phyloP scores from a whole-genome alignment of 2,329 filamentous ascomycete species.

The Malbranchea cinnamomea region DNA sequence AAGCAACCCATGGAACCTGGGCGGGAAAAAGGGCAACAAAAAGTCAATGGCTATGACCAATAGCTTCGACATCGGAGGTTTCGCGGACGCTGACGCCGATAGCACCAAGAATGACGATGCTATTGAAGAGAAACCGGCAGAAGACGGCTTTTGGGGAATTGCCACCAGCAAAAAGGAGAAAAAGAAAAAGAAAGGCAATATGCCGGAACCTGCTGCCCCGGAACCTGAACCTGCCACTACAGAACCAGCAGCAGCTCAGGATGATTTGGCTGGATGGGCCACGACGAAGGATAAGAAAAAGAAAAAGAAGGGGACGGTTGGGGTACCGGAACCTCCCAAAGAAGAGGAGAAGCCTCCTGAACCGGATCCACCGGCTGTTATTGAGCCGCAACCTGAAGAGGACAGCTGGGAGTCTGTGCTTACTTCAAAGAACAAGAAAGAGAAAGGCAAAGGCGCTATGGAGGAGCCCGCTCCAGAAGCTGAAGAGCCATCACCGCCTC shows the following conservation, averaged over 20 bases:
- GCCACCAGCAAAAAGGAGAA: slow-evolving; percentile 38
- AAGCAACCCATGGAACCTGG: slow-evolving; percentile 27
- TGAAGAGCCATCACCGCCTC: too few relatives aligned
- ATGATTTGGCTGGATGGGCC: slow-evolving; percentile 23
- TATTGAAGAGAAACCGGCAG: slow-evolving; percentile 21
- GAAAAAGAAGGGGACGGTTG: slow-evolving; percentile 25
- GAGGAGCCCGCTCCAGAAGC: slow-evolving; percentile 3
- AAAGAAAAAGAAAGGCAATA: slow-evolving; percentile 25
- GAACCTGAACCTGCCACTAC: neutral
- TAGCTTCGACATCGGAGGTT: slow-evolving; percentile 30
- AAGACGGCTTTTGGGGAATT: slow-evolving; percentile 27
- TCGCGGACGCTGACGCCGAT: slow-evolving; percentile 30
- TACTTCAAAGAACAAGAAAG: slow-evolving; percentile 26
- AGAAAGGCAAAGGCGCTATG: slow-evolving; percentile 12
- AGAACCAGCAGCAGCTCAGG: slow-evolving; percentile 16
- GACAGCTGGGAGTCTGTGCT: slow-evolving; percentile 14
- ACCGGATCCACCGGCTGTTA: slow-evolving; percentile 11
- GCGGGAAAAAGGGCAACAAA: slow-evolving; percentile 23
- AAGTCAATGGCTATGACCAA: slow-evolving; percentile 13
- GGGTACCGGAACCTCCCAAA: slow-evolving; percentile 25
- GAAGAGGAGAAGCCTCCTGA: slow-evolving; percentile 35
- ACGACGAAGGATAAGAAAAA: too few relatives aligned
- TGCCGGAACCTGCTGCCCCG: neutral
- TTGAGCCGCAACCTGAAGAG: slow-evolving; percentile 8
- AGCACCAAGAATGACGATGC: slow-evolving; percentile 11